Base-by-base conservation (phyloP, 2,329 filamentous ascomycete species). In the Diplodia sapinea region DNA sequence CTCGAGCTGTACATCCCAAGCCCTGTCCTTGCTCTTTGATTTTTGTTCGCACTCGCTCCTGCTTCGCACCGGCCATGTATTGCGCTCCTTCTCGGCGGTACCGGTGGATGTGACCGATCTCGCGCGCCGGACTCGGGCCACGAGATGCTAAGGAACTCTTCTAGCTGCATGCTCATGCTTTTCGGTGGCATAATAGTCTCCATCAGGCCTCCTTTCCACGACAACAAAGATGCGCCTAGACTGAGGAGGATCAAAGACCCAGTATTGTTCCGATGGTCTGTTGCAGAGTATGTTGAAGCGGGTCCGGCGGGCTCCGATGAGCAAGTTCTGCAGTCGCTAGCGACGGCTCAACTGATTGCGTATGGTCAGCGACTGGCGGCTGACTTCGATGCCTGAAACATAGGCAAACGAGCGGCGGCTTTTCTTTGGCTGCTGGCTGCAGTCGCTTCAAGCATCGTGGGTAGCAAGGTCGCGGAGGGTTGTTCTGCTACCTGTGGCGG, bases 141-240 rank as follows among this genome's bases (percentile, higher is more conserved):
- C 17, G 43, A 20, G n/a, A 47, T 47, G 20, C 43, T 1, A 38
- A 13, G 9, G 36, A 12, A 12, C 36, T 12, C 36, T 20, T n/a
- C n/a, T 20, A 20, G 43, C 43, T 20, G 43, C 43, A 47, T 47
- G 43, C 43, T 47, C 43, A n/a, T 47, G 43, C 43, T 47, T 47
- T 47, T 47, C 43, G n/a, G 43, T 47, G 43, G 43, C 43, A 47
- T 47, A 47, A 47, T 47, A 47, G 43, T 47, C n/a, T 47, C 17
- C 43, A 47, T 47, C 43, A 47, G 43, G 43, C 43, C 43, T 47
- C 43, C 43, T 47, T 20, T 47, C 43, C 9, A 38, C 36, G 36
- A 38, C 36, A 38, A 38, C 36, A 20, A 47, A 47, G 43, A 47
- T 8, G 43, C 17, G 43, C 9, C 43, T n/a, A 47, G 43, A 11